Evolutionary conservation across 331 rosid species (phyloP), one percentile per base, ranked within the genome.

Genomic region (Pyrus hybrid): DNA sequence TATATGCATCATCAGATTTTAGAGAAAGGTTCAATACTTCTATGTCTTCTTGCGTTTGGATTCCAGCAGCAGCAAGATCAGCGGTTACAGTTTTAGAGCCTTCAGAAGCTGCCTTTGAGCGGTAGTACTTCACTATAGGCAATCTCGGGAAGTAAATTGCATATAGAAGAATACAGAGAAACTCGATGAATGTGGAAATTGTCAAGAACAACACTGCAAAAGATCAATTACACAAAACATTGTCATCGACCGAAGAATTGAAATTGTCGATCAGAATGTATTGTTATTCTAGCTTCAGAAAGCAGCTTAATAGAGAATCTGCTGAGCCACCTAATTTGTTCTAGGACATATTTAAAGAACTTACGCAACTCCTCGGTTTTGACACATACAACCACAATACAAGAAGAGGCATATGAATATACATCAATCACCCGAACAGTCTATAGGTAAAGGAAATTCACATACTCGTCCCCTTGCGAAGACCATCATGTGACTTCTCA

Each of bases 381-480:
- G 63, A 58, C 63, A 58, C 63, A 9, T 58, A 21, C 13, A 58
- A 58, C 26, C 14, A 58, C 63, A 22, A 22, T 58, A 58, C 17
- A 11, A 58, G 16, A 58, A 22, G 28, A 58, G 30, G 16, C 3
- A 58, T 20, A 54, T 70, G 28, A 51, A 41, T 1, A 41, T 41
- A 45, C 1, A 68, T 14, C 22, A 54, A 71, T 7, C 30, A 21
- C 47, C 60, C 33, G 3, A 51, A 26, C 9, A 4, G 45, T 71
- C 66, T 4, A 28, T 30, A 6, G 10, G 41, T 35, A 57, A 57
- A 63, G 21, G 63, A 22, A 45, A 72, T 74, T 22, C 21, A 86
- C 94, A 53, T 88, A 91, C 97, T 74, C 11, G 98, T 82, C 7
- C 98, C 97, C 70, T 85, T 93, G 54, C 91, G 96, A 82, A 93